phyloP scores from a whole-genome alignment of 2,329 filamentous ascomycete species.

The Colletotrichum sp. region DNA sequence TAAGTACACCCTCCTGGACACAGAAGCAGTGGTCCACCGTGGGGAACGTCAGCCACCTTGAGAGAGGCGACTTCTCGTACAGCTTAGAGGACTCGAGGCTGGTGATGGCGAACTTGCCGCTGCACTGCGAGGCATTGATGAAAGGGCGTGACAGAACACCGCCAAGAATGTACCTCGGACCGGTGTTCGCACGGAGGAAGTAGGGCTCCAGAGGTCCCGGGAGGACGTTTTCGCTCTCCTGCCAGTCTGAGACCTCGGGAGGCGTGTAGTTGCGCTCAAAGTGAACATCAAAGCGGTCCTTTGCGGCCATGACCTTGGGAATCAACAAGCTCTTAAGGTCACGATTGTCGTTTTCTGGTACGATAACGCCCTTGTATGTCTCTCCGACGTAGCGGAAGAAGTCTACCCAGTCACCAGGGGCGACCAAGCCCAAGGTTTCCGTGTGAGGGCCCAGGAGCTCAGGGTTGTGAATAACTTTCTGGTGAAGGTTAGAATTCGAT shows the following conservation, averaged over 20 bases:
- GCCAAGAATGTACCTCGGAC: slow-evolving; percentile 49
- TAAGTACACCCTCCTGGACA: slow-evolving; percentile 50
- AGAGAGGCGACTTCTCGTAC: slow-evolving; percentile 39
- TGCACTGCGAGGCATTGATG: slow-evolving; percentile 50
- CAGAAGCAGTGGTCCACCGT: slow-evolving; percentile 57
- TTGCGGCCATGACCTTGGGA: slow-evolving; percentile 60
- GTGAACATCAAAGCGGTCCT: slow-evolving; percentile 60
- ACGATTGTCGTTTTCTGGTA: slow-evolving; percentile 57
- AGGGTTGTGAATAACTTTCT: slow-evolving; percentile 60
- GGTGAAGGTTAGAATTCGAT: neutral
- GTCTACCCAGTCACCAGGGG: slow-evolving; percentile 64
- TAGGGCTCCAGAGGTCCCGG: slow-evolving; percentile 47
- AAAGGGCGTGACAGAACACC: slow-evolving; percentile 53
- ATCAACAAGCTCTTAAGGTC: slow-evolving; percentile 55
- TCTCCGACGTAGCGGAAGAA: slow-evolving; percentile 65
- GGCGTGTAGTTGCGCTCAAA: slow-evolving; percentile 53
- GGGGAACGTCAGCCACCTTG: slow-evolving; percentile 44
- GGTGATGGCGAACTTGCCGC: slow-evolving; percentile 56
- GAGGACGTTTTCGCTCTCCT: slow-evolving; percentile 41
- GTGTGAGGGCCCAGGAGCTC: slow-evolving; percentile 58
- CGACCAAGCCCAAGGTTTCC: slow-evolving; percentile 58
- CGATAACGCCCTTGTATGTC: slow-evolving; percentile 51
- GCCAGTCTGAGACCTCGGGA: slow-evolving; percentile 48
- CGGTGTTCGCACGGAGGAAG: slow-evolving; percentile 56
- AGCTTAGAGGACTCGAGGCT: slow-evolving; percentile 51